Evolutionary conservation across 2,329 filamentous ascomycete species (phyloP).

Genomic region (Sarocladium oryzae): DNA sequence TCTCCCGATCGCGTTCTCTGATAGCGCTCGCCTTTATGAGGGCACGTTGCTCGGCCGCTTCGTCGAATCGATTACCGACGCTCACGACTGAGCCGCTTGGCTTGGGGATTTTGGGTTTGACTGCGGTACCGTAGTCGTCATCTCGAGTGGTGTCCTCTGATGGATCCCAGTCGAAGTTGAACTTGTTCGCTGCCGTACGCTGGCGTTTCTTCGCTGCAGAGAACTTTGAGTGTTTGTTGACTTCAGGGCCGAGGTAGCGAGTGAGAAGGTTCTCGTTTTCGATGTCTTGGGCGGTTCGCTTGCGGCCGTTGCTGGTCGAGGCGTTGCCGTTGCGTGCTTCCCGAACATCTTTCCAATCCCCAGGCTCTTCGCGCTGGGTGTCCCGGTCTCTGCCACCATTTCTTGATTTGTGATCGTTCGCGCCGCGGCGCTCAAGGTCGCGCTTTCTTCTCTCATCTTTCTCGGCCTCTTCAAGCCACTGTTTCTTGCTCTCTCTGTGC

Average conservation of each 20-base stretch:
- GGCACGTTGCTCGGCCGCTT: conserved; percentile 48
- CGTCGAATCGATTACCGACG: conserved; percentile 44
- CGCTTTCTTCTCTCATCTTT: not conserved
- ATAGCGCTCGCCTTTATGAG: conserved; percentile 61
- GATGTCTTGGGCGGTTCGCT: conserved; percentile 50
- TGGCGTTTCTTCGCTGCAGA: conserved; percentile 94
- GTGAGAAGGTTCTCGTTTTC: conserved; percentile 70
- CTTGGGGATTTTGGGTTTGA: not conserved
- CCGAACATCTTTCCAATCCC: not conserved
- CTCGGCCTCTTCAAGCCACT: not conserved
- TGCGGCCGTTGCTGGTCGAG: conserved; percentile 18
- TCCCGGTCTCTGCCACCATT: not conserved
- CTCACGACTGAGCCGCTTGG: conserved; percentile 35
- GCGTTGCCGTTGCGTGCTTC: conserved; percentile 12
- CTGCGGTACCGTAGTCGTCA: not conserved
- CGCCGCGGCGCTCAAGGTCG: not conserved
- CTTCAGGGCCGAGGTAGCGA: conserved; percentile 86
- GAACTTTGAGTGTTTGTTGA: conserved; percentile 76
- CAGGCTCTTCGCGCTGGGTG: not conserved
- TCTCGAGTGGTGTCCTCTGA: conserved; percentile 71
- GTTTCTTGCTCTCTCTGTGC: not conserved
- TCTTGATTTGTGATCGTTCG: not conserved
- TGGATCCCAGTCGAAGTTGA: conserved; percentile 97
- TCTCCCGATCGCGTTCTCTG: conserved; percentile 66
- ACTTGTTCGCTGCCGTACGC: conserved; percentile 90